Evolutionary conservation across 2,329 filamentous ascomycete genomes (phyloP).

Genomic region (Sporothrix sp.): DNA sequence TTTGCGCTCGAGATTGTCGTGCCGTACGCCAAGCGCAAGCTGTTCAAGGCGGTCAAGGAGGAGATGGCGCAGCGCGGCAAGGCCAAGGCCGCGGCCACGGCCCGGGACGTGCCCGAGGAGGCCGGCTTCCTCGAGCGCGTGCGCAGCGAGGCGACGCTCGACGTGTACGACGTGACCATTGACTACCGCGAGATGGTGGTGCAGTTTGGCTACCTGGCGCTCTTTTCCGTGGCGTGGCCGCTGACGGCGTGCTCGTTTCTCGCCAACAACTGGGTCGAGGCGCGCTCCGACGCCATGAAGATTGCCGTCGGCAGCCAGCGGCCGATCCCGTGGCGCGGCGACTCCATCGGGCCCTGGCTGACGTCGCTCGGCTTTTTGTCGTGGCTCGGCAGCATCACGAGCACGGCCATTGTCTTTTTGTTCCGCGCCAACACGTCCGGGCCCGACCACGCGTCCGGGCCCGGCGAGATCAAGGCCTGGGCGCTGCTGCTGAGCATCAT

Average conservation of each 20-base stretch:
- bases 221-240: slow-evolving; percentile 93
- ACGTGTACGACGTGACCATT: slow-evolving; percentile 76
- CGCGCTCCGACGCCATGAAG: slow-evolving; percentile 84
- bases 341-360: slow-evolving; percentile 91
- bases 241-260: slow-evolving; percentile 83
- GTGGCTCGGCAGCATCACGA: slow-evolving; percentile 85
- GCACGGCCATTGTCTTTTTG: slow-evolving; percentile 78
- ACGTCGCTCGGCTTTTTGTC: slow-evolving; percentile 79
- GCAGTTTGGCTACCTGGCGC: slow-evolving; percentile 73
- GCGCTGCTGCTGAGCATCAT: slow-evolving; percentile 73
- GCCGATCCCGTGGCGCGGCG: slow-evolving; percentile 79
- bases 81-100: slow-evolving; percentile 31
- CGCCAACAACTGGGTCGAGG: slow-evolving; percentile 91
- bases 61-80: slow-evolving; percentile 41
- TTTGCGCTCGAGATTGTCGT: slow-evolving; percentile 76
- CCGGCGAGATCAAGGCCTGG: slow-evolving; percentile 65
- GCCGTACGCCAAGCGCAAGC: slow-evolving; percentile 72
- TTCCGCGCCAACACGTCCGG: slow-evolving; percentile 64
- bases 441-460: slow-evolving; percentile 53
- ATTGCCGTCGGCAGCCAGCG: slow-evolving; percentile 83
- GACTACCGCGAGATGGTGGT: slow-evolving; percentile 93
- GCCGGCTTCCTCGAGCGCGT: slow-evolving; percentile 70
- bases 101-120: slow-evolving; percentile 64
- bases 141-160: slow-evolving; percentile 71
- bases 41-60: slow-evolving; percentile 69